Conservation (phyloP, 176 grass and related monocot genomes). For the Phoenix dactylifera region DNA sequence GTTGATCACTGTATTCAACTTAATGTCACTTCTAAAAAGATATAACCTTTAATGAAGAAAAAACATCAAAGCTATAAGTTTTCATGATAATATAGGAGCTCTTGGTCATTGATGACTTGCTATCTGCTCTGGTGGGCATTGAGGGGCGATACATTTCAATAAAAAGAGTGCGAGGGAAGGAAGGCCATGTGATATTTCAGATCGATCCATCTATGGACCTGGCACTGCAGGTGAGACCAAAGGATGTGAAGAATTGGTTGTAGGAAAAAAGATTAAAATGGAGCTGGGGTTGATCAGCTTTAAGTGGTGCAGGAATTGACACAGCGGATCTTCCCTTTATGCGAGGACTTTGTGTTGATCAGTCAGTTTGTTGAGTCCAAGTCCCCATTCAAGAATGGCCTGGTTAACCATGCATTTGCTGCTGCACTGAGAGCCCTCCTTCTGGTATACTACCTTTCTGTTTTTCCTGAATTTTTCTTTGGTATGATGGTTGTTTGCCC, state of each 20-base stretch:
- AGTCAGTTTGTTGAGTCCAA: slow-evolving; percentile 87
- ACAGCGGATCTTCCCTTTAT: slow-evolving; percentile 71
- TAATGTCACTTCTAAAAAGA: no score
- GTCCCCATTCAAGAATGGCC: slow-evolving; percentile 69
- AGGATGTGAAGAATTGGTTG: background rate
- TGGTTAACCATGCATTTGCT: slow-evolving; percentile 91
- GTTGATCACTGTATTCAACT: no score
- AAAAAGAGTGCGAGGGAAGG: slow-evolving; percentile 69
- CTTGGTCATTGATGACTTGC: slow-evolving; percentile 93
- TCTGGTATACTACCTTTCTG: slow-evolving; percentile 34
- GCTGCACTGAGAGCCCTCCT: slow-evolving; percentile 84
- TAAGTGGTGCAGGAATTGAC: slow-evolving; percentile 62
- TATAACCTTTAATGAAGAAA: no score
- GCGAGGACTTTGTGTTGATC: slow-evolving; percentile 77
- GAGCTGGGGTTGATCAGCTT: slow-evolving; percentile 1
- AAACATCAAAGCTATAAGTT: background rate
- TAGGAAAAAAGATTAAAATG: no score
- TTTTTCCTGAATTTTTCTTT: slow-evolving; percentile 1
- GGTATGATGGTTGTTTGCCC: no score
- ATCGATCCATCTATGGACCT: slow-evolving; percentile 87
- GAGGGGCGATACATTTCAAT: slow-evolving; percentile 87
- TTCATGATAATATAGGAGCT: slow-evolving; percentile 57
- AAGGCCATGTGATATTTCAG: slow-evolving; percentile 55
- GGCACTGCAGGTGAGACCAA: slow-evolving; percentile 61
- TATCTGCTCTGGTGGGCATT: slow-evolving; percentile 81